Conservation (phyloP, 2,329 filamentous ascomycete species). For the Scedosporium apiospermum region DNA sequence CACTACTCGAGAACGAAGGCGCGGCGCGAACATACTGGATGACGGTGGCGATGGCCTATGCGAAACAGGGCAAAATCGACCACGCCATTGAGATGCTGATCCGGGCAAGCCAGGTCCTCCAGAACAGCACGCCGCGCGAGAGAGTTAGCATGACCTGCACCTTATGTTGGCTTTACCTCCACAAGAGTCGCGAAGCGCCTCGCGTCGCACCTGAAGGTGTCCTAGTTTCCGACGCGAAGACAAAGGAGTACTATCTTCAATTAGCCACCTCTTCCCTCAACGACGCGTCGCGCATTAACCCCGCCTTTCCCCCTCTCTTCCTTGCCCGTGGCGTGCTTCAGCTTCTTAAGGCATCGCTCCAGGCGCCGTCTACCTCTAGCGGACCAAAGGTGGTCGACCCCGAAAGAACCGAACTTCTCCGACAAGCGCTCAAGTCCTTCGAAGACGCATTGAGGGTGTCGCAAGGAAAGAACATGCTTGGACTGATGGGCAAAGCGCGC, state of each 20-base stretch:
- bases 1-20: conserved; percentile 86
- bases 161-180: conserved; percentile 83
- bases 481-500: conserved; percentile 79
- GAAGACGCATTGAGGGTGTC: conserved; percentile 87
- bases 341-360: conserved; percentile 77
- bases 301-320: conserved; percentile 82
- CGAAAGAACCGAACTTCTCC: conserved; percentile 69
- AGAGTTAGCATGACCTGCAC: conserved; percentile 76
- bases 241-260: conserved; percentile 88
- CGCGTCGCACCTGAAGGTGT: conserved; percentile 53
- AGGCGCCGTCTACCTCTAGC: conserved; percentile 55
- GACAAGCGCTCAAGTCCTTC: conserved; percentile 83
- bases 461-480: conserved; percentile 81
- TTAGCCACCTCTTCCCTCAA: conserved; percentile 86
- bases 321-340: conserved; percentile 84
- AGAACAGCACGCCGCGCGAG: conserved; percentile 66
- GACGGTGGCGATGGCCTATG: conserved; percentile 92
- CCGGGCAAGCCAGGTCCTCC: conserved; percentile 63
- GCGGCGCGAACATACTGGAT: conserved; percentile 94
- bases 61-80: conserved; percentile 89
- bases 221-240: conserved; percentile 63
- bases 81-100: conserved; percentile 67
- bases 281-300: conserved; percentile 89
- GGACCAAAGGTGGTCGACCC: conserved; percentile 56
- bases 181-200: conserved; percentile 75